Base-by-base conservation (phyloP, 2,329 filamentous ascomycete genomes). In the Pleurostoma richardsiae region DNA sequence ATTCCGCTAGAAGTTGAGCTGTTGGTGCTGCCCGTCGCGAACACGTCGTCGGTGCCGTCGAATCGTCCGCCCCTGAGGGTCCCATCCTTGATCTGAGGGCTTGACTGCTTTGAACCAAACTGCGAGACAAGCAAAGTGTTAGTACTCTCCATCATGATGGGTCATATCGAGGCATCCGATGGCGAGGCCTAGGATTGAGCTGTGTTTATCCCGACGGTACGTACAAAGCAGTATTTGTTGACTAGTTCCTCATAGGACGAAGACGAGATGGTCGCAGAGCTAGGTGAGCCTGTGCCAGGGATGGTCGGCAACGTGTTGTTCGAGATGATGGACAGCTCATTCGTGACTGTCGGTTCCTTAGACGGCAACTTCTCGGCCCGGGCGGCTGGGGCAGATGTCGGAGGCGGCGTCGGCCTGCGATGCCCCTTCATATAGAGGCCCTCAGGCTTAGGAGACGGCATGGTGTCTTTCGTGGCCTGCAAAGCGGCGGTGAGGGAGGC, bases 201-300 rank as follows among this genome's bases (percentile, higher is more conserved):
- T 42, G 47, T 45, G 46, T 36, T 54, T 53, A 52, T 55, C 64
- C 64, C 55, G 68, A 68, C 19, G 63, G 79, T 79, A 95, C 92
- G 83, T 92, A 96, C 92, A 82, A 97, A 99, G 79, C 94, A 99
- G 78, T 96, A 99, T 76, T 95, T 96, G 76, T 95, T 91, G 68
- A 99, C 87, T 55, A 99, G 80, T 71, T 99, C 94, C 70, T 95
- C 89, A 67, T 99, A 97, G 50, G 92, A 91, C 50, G 89, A 84
- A 54, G 90, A 95, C 50, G 91, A 82, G 55, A 96, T 85, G 60
- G 69, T 69, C 42, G 70, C 56, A 53, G 69, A 65, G 73, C 75
- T 48, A 29, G 48, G 64, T 61, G 79, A 73, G 69, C 79, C 61
- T 67, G 80, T 63, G 48, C 69, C 70, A 50, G 66, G 60, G 45